Base-by-base conservation (phyloP, 1,139 yeast species). In the Kluyveromyces marxianus region DNA sequence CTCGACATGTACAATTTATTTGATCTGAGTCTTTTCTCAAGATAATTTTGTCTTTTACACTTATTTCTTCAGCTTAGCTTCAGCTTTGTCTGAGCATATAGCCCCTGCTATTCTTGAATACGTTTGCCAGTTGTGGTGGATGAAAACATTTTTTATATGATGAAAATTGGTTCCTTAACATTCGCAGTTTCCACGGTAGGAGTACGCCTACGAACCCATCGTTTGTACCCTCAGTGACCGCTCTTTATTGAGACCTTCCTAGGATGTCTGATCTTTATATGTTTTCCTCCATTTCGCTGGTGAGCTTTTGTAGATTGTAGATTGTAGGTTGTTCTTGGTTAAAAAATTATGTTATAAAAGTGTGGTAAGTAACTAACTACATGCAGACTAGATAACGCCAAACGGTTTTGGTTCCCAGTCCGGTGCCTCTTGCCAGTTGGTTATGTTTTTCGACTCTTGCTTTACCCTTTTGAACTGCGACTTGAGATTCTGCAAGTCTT, bases 131-230 rank as follows among this genome's bases (percentile, higher is more conserved):
- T 14, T 7, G 30, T 27, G 25, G 26, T 25, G 24, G 30, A 25
- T 36, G 7, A 5, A 10, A 26, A 26, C 29, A 36, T 26, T 25
- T 36, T 39, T 34, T 34, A 79, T 64, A 72, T 83, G 92, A 83
- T 83, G 92, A 83, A 79, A 80, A 69, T 72, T 70, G 53, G 60
- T 59, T 55, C 79, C 83, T 79, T 72, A 57, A 82, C 92, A 83
- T 83, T 83, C 92, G 90, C 92, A 83, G 92, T 83, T 83, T 83
- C 90, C 90, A 78, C 92, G 90, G 90, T 83, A 83, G 87, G 60
- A 79, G 75, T 78, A 81, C 89, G 76, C 72, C 69, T 65, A 67
- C 71, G 88, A 83, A 83, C 90, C 89, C 86, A 80, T 77, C 81
- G 77, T 76, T 46, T 68, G 60, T 85, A 80, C 76, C 77, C 79